Evolutionary conservation across 2,329 filamentous ascomycete genomes (phyloP).

Genomic region (Malbranchea zuffiana): DNA sequence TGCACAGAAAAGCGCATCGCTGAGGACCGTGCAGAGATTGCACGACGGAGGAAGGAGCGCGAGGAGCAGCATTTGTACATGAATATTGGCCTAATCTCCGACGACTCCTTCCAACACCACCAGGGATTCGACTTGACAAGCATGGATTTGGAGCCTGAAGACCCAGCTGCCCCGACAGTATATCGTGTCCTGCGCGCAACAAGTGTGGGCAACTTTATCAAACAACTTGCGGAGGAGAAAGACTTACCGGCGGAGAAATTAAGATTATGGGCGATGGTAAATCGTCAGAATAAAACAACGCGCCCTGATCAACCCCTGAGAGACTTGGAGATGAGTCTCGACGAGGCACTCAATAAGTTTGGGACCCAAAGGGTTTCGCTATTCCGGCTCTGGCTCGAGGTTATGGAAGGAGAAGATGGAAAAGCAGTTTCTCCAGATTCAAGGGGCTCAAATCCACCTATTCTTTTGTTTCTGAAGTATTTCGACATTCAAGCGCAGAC

Average conservation of each 20-base stretch:
- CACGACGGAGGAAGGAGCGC: slow-evolving; percentile 72
- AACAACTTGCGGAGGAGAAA: slow-evolving; percentile 59
- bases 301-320: slow-evolving; percentile 79
- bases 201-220: slow-evolving; percentile 63
- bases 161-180: slow-evolving; percentile 57
- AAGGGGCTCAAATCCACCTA: slow-evolving; percentile 39
- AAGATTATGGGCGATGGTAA: slow-evolving; percentile 94
- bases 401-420: slow-evolving; percentile 58
- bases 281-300: slow-evolving; percentile 92
- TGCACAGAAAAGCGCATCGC: slow-evolving; percentile 57
- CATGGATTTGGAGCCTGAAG: slow-evolving; percentile 51
- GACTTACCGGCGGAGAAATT: slow-evolving; percentile 57
- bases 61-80: slow-evolving; percentile 94
- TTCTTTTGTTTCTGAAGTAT: slow-evolving; percentile 84
- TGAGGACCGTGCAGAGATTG: slow-evolving; percentile 66
- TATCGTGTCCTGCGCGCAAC: slow-evolving; percentile 67
- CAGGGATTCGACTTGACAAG: slow-evolving; percentile 73
- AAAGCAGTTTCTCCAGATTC: slow-evolving; percentile 55
- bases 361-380: slow-evolving; percentile 52
- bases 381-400: slow-evolving; percentile 80
- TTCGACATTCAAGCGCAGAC: slow-evolving; percentile 71
- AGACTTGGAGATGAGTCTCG: slow-evolving; percentile 64
- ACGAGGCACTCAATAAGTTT: slow-evolving; percentile 59
- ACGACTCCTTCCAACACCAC: slow-evolving; percentile 68
- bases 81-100: slow-evolving; percentile 67